Evolutionary conservation across 1,284 basidiomycete genomes (phyloP), one percentile per base, ranked within the genome.

Genomic region (Cryptococcus sp.): DNA sequence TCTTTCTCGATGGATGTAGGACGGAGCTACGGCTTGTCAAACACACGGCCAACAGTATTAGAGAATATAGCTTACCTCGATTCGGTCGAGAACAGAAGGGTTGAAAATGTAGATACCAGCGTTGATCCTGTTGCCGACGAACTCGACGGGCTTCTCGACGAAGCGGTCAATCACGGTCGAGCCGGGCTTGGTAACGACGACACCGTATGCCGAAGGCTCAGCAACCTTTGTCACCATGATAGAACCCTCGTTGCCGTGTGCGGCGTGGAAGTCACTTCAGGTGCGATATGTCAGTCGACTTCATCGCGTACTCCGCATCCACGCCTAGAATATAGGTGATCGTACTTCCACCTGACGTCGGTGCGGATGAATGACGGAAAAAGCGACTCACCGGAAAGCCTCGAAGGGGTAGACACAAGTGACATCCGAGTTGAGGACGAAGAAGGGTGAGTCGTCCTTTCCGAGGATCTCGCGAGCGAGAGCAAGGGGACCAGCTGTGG

Each of bases 61-160:
- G 25, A 47, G 7, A 15, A 10, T 17, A 5, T 8, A 15, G 57
- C 75, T 58, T 56, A 80, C 78, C 74, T 83, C 80, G 59, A 83
- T 83, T 54, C 81, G 77, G 68, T 81, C 69, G 54, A 83, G 73
- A 46, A 83, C 73, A 41, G 73, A 77, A 13, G 81, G 81, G 78
- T 81, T 81, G 79, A 83, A 82, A 69, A 83, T 81, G 77, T 83
- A 83, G 76, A 83, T 82, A 72, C 81, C 81, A 59, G 81, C 81
- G 74, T 83, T 83, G 76, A 83, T 82, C 57, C 81, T 72, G 78
- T 83, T 83, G 46, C 81, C 81, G 55, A 83, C 81, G 58, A 81
- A 83, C 63, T 81, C 80, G 59, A 81, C 80, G 37, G 81, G 81
- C 75, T 83, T 83, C 72, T 83, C 81, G 50, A 83, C 81, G 72